Evolutionary conservation across 1,284 basidiomycete species (phyloP), one percentile per base, ranked within the genome.

Genomic region (Ustilago shanxiensis): DNA sequence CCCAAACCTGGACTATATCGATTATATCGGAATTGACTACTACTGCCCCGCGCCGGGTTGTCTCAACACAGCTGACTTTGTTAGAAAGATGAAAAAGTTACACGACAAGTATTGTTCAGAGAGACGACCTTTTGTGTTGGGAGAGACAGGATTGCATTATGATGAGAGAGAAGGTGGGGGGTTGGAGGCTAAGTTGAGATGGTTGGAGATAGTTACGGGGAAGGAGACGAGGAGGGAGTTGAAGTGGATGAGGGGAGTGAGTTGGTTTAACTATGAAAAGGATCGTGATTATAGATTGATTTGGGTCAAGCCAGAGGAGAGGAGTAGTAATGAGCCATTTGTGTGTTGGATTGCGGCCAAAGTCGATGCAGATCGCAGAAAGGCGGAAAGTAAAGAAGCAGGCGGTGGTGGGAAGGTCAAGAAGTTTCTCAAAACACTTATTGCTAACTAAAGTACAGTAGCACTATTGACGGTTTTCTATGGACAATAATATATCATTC

Each of bases 231-330:
- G 37, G 44, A 41, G 14, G 4, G 49, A 51, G 16, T 45, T 74
- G 41, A 28, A 24, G 29, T 44, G 56, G 26, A 62, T 74, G 63
- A 16, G 20, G 0, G 72, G 62, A 0, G 28, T 74, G 16, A 63
- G 52, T 24, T 74, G 72, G 72, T 74, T 74, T 52, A 74, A 74
- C n/a, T 74, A 75, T 20, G 61, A 75, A 28, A 75, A 75, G 64
- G 72, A 75, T 49, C 18, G 67, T 0, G 66, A 74, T 37, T 74
- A 74, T 49, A 39, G 72, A 3, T 33, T 74, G 54, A 2, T 74
- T 8, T 63, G 39, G 28, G 59, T 66, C 0, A 18, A 4, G 3
- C 18, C 22, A 16, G 58, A 28, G 13, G 53, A 65, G 22, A 29
- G 26, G 44, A 6, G 6, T 24, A 2, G 3, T 20, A 68, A 68